A percentile compares a stretch with the other conserved stretches of the same genome.
Evolutionary conservation across 208 protist species (phyloP).

Genomic region (Leishmania guyanensis): DNA sequence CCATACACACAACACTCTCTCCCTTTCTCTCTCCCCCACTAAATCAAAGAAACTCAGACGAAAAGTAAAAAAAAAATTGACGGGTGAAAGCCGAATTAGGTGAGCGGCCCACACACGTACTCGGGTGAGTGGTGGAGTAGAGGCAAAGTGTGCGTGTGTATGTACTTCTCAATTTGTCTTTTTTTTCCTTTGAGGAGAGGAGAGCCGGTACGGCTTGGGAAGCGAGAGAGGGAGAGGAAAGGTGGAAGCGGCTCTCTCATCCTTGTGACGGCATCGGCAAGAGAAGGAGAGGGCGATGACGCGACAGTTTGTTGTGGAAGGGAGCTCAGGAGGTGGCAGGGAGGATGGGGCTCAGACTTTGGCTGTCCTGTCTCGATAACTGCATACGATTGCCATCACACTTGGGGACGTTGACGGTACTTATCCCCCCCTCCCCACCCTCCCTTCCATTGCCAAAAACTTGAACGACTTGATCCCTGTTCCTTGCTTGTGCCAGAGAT

Average conservation of each 20-base stretch:
- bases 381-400: neutral
- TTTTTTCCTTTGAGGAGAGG: neutral
- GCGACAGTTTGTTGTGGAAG: neutral
- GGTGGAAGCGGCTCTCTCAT: neutral
- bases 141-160: neutral
- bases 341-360: neutral
- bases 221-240: neutral
- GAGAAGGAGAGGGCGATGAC: neutral
- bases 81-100: too few relatives aligned
- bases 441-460: neutral
- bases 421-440: neutral
- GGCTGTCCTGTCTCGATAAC: neutral
- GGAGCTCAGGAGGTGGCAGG: neutral
- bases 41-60: too few relatives aligned
- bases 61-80: neutral
- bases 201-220: neutral
- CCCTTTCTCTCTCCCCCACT: too few relatives aligned
- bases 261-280: neutral
- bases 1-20: neutral
- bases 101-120: neutral
- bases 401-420: neutral
- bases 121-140: neutral
- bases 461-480: neutral
- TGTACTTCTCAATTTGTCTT: neutral
- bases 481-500: neutral